phyloP scores from a whole-genome alignment of 139 green algal genomes.

The Chlamydomonas sphaeroides region DNA sequence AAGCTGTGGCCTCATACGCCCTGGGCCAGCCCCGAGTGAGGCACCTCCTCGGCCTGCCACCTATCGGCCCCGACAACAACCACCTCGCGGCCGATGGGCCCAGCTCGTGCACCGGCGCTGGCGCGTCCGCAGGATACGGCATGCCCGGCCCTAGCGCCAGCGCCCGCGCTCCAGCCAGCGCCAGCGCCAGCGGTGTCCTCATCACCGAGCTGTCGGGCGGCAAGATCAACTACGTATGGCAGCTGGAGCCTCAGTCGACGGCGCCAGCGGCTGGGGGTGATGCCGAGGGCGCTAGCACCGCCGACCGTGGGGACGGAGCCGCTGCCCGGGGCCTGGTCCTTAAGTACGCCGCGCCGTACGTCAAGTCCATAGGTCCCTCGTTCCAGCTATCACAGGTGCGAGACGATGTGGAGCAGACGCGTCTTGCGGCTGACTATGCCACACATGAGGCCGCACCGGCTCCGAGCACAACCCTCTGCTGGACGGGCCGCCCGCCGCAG shows the following conservation, averaged over 20 bases:
- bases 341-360: constrained; percentile 27
- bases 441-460: no score
- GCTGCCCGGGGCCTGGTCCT: background rate
- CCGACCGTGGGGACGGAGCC: no score
- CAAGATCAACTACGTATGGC: constrained; percentile 53
- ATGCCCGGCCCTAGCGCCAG: no score
- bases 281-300: background rate
- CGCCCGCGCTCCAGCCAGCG: no score
- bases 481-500: constrained; percentile 16
- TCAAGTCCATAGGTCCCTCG: constrained; percentile 32
- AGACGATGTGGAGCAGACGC: no score
- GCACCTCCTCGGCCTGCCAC: background rate
- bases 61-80: no score
- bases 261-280: background rate
- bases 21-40: background rate
- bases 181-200: background rate
- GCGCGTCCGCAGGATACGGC: no score
- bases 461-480: no score
- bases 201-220: constrained; percentile 48
- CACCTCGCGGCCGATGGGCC: no score
- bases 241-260: background rate
- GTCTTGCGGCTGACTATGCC: no score
- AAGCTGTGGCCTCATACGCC: background rate
- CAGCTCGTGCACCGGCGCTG: no score
- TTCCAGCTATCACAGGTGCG: constrained; percentile 51